phyloP scores from a whole-genome alignment of 371 early-diverging fungal genomes.

The Dichotomocladium elegans region DNA sequence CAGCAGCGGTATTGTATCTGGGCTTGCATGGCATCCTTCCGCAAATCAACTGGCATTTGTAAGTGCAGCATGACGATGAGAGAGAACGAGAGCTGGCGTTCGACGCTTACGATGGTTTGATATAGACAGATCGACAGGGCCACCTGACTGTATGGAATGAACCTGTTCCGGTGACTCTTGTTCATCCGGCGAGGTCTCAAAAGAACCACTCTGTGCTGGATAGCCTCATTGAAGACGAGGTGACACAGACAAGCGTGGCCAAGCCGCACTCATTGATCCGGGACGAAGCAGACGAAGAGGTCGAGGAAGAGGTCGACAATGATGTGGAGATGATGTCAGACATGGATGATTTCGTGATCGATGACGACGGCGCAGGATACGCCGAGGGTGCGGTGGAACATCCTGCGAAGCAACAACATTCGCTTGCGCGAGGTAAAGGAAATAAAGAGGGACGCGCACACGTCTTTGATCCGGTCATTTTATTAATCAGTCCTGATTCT shows the following conservation, averaged over 20 bases:
- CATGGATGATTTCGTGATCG: conserved; percentile 38
- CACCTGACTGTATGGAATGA: conserved; percentile 13
- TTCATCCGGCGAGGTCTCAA: conserved; percentile 3
- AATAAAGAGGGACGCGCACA: too few species aligned
- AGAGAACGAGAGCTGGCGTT: too few species aligned
- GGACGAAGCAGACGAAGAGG: conserved; percentile 9
- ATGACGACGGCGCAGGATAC: conserved; percentile 83
- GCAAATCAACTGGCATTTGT: conserved; percentile 46
- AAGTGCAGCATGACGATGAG: conserved; percentile 4
- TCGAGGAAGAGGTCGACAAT: conserved; percentile 3
- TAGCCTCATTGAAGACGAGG: conserved; percentile 9
- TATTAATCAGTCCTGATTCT: neutral
- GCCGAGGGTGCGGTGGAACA: too few species aligned
- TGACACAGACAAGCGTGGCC: neutral
- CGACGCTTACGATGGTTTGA: neutral
- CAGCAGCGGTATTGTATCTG: conserved; percentile 22
- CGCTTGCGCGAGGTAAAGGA: neutral
- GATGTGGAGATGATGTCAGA: conserved; percentile 20
- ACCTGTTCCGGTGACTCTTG: neutral
- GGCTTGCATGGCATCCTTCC: conserved; percentile 53
- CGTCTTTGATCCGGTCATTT: neutral
- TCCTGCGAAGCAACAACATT: neutral
- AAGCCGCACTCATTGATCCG: conserved; percentile 3
- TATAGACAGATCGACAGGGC: conserved; percentile 10
- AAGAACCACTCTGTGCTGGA: conserved; percentile 6